A percentile compares a stretch with the other conserved stretches of the same genome.
These are phyloP conservation scores for Stevia rebaudiana DNA, from an alignment of 140 eudicot species.

Conservation along the genomic window DNA sequence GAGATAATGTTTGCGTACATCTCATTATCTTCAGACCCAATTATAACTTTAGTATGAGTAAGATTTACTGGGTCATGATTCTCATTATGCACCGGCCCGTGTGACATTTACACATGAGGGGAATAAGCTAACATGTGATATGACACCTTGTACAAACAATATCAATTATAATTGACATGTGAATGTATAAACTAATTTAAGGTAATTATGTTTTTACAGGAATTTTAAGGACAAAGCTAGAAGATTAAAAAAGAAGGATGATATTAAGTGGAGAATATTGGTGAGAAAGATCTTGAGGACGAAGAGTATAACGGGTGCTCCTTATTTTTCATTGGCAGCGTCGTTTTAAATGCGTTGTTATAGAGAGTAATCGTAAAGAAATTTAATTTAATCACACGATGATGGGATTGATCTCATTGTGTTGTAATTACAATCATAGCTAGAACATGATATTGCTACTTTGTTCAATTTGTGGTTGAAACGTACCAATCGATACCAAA, in stretches of 20 bases:
- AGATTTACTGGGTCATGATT: too few species aligned
- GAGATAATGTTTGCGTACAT: too few species aligned
- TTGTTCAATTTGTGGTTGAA: constrained; percentile 22
- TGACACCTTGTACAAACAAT: not conserved
- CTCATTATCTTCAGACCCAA: too few species aligned
- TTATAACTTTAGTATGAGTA: too few species aligned
- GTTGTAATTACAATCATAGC: constrained; percentile 32
- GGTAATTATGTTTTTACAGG: constrained; percentile 31
- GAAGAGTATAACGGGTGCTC: constrained; percentile 87
- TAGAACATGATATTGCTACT: constrained; percentile 22
- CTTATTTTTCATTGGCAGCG: constrained; percentile 66
- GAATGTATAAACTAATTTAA: constrained; percentile 3
- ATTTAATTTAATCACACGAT: not conserved
- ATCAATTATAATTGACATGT: constrained; percentile 10
- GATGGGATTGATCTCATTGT: constrained; percentile 27
- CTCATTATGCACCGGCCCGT: constrained; percentile 13
- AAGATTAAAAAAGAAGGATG: constrained; percentile 69
- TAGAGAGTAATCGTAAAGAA: constrained; percentile 17
- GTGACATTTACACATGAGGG: constrained; percentile 12
- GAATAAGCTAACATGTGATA: constrained; percentile 3
- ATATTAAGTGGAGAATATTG: constrained; percentile 77
- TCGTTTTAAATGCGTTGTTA: constrained; percentile 29
- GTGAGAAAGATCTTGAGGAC: constrained; percentile 83
- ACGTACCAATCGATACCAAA: constrained; percentile 1
- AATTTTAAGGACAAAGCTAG: constrained; percentile 47